Evolutionary conservation across 1,139 yeast species (phyloP).

Genomic region (Pichia norvegensis): DNA sequence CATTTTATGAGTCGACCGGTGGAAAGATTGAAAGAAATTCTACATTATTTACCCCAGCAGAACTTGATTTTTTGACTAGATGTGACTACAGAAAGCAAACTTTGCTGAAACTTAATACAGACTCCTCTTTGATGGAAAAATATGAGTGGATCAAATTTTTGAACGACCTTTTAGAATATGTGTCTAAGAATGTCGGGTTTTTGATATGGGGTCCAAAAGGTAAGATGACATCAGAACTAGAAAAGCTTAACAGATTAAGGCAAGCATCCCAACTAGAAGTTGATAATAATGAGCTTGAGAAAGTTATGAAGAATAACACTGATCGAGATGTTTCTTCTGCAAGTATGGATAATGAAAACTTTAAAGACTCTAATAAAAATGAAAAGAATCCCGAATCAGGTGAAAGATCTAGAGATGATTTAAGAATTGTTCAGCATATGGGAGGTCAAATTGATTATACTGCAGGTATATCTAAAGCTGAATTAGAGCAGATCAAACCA

Average conservation of each 20-base stretch:
- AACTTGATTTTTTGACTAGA: constrained; percentile 59
- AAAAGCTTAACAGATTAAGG: constrained; percentile 12
- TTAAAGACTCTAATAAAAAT: not conserved
- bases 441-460: not conserved
- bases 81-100: constrained; percentile 63
- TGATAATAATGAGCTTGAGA: constrained; percentile 1
- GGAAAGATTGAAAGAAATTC: constrained; percentile 22
- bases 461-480: not conserved
- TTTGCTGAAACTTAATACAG: constrained; percentile 43
- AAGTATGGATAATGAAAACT: not conserved
- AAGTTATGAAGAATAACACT: not conserved
- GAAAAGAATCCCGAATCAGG: not conserved
- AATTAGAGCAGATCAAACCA: not conserved
- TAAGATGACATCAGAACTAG: constrained; percentile 27
- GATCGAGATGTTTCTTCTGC: not conserved
- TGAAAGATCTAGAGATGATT: not conserved
- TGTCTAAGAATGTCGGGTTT: constrained; percentile 65
- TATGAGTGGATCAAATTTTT: constrained; percentile 71
- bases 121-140: constrained; percentile 44
- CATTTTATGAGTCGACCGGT: constrained; percentile 10
- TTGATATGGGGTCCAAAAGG: constrained; percentile 64
- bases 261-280: not conserved
- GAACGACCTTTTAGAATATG: constrained; percentile 70
- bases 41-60: constrained; percentile 52
- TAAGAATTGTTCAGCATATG: not conserved